Evolutionary conservation across 176 grass and related monocot species (phyloP).

Genomic region (Pharus latifolius): DNA sequence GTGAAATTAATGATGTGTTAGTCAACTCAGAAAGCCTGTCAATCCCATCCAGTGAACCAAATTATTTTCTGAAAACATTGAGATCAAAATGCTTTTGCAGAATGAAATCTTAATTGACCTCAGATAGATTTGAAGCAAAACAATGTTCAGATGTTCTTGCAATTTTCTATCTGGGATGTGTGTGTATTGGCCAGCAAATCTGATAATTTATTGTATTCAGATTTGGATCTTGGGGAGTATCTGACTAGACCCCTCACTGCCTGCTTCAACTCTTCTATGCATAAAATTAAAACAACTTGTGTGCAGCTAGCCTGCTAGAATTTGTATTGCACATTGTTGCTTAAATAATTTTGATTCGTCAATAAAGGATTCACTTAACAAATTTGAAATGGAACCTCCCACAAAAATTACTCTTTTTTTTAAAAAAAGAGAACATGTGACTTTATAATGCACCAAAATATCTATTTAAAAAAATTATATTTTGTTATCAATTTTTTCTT

Average conservation of each 20-base stretch:
- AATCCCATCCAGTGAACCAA: background rate
- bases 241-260: slow-evolving; percentile 16
- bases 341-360: slow-evolving; percentile 19
- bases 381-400: background rate
- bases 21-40: background rate
- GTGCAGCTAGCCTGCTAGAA: slow-evolving; percentile 29
- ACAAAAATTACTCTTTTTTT: no score
- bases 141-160: slow-evolving; percentile 9
- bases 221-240: slow-evolving; percentile 36
- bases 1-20: background rate
- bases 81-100: slow-evolving; percentile 3
- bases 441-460: no score
- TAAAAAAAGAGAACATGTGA: no score
- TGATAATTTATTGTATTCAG: slow-evolving; percentile 19
- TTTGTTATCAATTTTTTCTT: no score
- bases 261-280: background rate
- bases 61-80: slow-evolving; percentile 1
- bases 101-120: slow-evolving; percentile 9
- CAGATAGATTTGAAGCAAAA: background rate
- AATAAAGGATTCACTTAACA: no score
- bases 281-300: slow-evolving; percentile 25
- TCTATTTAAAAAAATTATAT: no score
- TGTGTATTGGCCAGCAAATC: background rate
- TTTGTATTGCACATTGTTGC: slow-evolving; percentile 17
- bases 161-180: slow-evolving; percentile 2